phyloP scores from a whole-genome alignment of 2,329 filamentous ascomycete genomes.

The Cucurbitaria berberidis region DNA sequence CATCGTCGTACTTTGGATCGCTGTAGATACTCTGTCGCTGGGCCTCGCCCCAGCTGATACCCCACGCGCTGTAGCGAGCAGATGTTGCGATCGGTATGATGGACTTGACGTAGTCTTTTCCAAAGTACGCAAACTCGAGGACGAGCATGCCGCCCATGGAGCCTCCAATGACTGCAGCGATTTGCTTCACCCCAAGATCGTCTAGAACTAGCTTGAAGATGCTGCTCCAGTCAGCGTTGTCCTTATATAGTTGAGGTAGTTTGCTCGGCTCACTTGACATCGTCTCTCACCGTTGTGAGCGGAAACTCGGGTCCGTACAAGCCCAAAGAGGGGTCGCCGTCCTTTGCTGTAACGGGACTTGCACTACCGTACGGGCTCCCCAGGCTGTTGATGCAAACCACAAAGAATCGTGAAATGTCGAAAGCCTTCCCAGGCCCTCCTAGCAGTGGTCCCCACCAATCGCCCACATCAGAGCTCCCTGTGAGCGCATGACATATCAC shows the following conservation, averaged over 20 bases:
- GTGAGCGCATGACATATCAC: conserved; percentile 84
- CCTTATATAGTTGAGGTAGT: neutral
- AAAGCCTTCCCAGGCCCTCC: conserved; percentile 80
- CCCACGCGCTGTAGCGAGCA: conserved; percentile 84
- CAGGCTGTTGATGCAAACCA: conserved; percentile 84
- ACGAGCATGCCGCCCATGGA: conserved; percentile 91
- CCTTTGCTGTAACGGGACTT: conserved; percentile 87
- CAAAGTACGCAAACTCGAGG: conserved; percentile 91
- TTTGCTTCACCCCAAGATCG: conserved; percentile 77
- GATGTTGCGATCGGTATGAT: conserved; percentile 87
- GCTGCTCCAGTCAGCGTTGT: conserved; percentile 50
- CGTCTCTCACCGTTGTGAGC: conserved; percentile 91
- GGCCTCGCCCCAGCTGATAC: conserved; percentile 88
- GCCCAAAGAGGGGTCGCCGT: conserved; percentile 75
- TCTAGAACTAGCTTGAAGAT: conserved; percentile 82
- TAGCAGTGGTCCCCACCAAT: conserved; percentile 87
- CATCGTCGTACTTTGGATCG: conserved; percentile 97
- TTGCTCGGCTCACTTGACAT: conserved; percentile 75
- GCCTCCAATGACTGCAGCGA: conserved; percentile 80
- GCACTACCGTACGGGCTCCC: conserved; percentile 86
- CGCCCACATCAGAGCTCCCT: conserved; percentile 81
- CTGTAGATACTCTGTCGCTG: conserved; percentile 95
- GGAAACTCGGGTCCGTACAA: conserved; percentile 96
- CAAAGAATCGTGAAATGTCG: conserved; percentile 81
- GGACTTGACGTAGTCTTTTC: conserved; percentile 79